Conservation (phyloP, 805 yeast genomes). For the Yarrowia yakushimensis region DNA sequence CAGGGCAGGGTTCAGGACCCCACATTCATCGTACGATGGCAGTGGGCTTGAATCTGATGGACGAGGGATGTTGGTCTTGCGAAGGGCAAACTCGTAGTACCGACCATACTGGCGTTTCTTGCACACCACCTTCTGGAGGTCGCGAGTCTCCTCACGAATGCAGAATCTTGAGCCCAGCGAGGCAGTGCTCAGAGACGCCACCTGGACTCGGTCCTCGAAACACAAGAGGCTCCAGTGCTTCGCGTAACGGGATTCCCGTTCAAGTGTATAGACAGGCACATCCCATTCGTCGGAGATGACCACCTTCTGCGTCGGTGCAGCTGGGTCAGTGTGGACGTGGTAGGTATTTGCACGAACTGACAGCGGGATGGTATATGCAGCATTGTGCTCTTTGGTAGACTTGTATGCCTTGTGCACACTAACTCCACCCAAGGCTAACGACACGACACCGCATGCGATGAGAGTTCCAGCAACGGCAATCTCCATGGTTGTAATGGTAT, state of each 20-base stretch:
- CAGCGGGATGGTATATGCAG: constrained; percentile 7
- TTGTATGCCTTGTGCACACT: constrained; percentile 23
- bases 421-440: constrained; percentile 19
- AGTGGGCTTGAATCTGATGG: constrained; percentile 25
- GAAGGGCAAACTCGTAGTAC: constrained; percentile 1
- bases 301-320: constrained; percentile 11
- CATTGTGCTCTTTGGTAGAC: not conserved
- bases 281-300: constrained; percentile 13
- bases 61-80: not conserved
- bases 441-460: constrained; percentile 15
- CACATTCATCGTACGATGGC: constrained; percentile 25
- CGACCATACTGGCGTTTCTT: constrained; percentile 4
- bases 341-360: constrained; percentile 7
- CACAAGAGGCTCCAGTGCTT: constrained; percentile 24
- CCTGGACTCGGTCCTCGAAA: constrained; percentile 13
- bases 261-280: constrained; percentile 2
- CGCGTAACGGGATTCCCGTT: constrained; percentile 9
- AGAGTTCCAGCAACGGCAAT: constrained; percentile 11
- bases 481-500: not conserved
- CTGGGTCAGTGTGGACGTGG: not conserved
- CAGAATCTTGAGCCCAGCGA: constrained; percentile 14
- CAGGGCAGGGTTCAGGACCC: not conserved
- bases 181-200: constrained; percentile 15
- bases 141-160: constrained; percentile 10
- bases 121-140: constrained; percentile 20